phyloP scores from a whole-genome alignment of 352 stramenopile genomes.

The Phytophthora aleatoria region DNA sequence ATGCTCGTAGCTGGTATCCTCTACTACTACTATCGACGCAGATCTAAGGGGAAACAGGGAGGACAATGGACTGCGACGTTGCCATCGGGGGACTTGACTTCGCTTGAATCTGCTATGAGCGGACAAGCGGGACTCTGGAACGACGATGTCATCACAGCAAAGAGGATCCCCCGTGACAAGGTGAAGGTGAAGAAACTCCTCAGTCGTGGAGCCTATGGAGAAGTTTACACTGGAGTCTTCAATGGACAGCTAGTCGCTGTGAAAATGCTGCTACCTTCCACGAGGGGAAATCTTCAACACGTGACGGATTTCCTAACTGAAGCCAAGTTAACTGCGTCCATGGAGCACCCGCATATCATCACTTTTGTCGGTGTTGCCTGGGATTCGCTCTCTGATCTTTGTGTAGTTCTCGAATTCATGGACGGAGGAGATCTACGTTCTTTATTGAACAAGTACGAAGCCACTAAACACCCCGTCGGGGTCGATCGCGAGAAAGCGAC shows the following conservation, averaged over 20 bases:
- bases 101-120: slow-evolving; percentile 8
- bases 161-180: slow-evolving; percentile 35
- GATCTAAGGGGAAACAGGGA: not conserved
- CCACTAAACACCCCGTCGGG: slow-evolving; percentile 7
- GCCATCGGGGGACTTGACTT: slow-evolving; percentile 4
- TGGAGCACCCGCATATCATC: slow-evolving; percentile 62
- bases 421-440: slow-evolving; percentile 44
- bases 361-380: slow-evolving; percentile 55
- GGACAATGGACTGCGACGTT: slow-evolving; percentile 11
- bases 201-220: slow-evolving; percentile 46
- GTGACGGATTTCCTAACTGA: slow-evolving; percentile 56
- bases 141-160: slow-evolving; percentile 39
- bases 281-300: slow-evolving; percentile 31
- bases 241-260: slow-evolving; percentile 42
- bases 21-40: not conserved
- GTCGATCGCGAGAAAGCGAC: slow-evolving; percentile 36
- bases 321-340: slow-evolving; percentile 46
- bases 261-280: slow-evolving; percentile 43
- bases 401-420: slow-evolving; percentile 55
- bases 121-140: slow-evolving; percentile 33
- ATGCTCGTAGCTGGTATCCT: not conserved
- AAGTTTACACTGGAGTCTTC: slow-evolving; percentile 48
- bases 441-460: slow-evolving; percentile 30
- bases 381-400: slow-evolving; percentile 54
- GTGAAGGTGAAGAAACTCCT: slow-evolving; percentile 29